Evolutionary conservation across 768 basidiomycete species (phyloP).

Genomic region (Lyophyllum atratum): DNA sequence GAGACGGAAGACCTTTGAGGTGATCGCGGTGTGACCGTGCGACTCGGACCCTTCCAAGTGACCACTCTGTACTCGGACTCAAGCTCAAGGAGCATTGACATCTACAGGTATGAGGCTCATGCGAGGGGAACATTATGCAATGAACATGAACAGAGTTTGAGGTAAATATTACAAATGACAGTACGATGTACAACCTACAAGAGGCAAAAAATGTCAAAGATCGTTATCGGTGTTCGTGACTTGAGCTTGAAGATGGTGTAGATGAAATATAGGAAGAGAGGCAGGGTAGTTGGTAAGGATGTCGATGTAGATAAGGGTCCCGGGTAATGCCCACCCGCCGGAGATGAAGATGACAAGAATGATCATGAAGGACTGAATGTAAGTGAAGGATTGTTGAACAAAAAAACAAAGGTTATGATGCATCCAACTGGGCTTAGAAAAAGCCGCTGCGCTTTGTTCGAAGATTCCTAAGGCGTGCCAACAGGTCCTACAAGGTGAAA

Average conservation of each 20-base stretch:
- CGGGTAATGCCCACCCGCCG: not conserved
- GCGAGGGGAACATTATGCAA: not conserved
- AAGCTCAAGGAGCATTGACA: too few species aligned
- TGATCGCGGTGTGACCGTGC: not conserved
- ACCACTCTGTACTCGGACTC: too few species aligned
- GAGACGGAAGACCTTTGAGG: not conserved
- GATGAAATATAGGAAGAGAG: not conserved
- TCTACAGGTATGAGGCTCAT: not conserved
- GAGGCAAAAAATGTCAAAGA: not conserved
- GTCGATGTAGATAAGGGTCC: not conserved
- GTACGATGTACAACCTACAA: not conserved
- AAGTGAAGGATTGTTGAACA: not conserved
- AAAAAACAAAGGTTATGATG: not conserved
- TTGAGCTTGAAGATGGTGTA: not conserved
- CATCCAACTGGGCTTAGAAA: constrained; percentile 11
- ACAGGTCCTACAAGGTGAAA: constrained; percentile 46
- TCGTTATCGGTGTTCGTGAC: constrained; percentile 5
- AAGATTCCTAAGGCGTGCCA: constrained; percentile 54
- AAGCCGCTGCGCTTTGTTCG: constrained; percentile 49
- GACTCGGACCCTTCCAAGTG: too few species aligned
- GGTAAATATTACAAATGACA: constrained; percentile 1
- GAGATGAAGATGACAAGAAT: not conserved
- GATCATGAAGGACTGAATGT: not conserved
- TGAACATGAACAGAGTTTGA: not conserved
- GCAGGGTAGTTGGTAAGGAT: not conserved